Conservation (phyloP, 1,284 basidiomycete genomes). For the Paramarasmius palmivorus region DNA sequence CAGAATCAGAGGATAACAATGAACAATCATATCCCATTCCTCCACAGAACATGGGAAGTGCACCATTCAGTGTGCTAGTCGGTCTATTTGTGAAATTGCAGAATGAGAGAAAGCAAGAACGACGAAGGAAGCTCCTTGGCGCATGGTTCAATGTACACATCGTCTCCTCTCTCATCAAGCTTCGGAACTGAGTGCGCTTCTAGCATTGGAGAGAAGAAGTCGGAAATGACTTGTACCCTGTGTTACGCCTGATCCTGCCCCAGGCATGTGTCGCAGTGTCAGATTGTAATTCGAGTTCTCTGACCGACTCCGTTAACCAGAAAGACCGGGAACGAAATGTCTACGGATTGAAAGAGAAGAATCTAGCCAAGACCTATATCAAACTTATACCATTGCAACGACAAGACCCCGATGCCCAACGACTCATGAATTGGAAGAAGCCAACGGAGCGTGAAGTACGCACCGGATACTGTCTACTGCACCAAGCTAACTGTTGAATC, state of each 20-base stretch:
- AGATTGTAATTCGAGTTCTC: neutral
- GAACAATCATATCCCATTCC: slow-evolving; percentile 46
- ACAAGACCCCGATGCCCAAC: slow-evolving; percentile 77
- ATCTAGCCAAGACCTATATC: slow-evolving; percentile 87
- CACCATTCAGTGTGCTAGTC: slow-evolving; percentile 66
- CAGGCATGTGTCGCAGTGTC: slow-evolving; percentile 47
- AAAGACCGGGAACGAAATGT: slow-evolving; percentile 89
- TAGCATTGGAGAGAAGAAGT: slow-evolving; percentile 79
- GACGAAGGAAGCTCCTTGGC: slow-evolving; percentile 58
- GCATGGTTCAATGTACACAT: slow-evolving; percentile 74
- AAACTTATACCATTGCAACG: slow-evolving; percentile 81
- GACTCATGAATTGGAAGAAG: slow-evolving; percentile 88
- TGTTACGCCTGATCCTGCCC: slow-evolving; percentile 72
- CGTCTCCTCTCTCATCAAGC: neutral
- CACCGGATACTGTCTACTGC: neutral
- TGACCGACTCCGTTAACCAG: slow-evolving; percentile 46
- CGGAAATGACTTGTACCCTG: slow-evolving; percentile 74
- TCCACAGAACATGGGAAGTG: slow-evolving; percentile 63
- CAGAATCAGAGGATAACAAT: slow-evolving; percentile 20
- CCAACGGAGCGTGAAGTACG: slow-evolving; percentile 67
- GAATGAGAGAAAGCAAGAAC: slow-evolving; percentile 68
- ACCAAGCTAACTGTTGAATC: too few species aligned
- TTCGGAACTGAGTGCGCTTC: slow-evolving; percentile 9
- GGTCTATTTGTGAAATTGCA: slow-evolving; percentile 71
- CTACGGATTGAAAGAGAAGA: slow-evolving; percentile 91